Evolutionary conservation across 805 yeast species (phyloP), one percentile per base, ranked within the genome.

Genomic region (Metschnikowia amazonensis): DNA sequence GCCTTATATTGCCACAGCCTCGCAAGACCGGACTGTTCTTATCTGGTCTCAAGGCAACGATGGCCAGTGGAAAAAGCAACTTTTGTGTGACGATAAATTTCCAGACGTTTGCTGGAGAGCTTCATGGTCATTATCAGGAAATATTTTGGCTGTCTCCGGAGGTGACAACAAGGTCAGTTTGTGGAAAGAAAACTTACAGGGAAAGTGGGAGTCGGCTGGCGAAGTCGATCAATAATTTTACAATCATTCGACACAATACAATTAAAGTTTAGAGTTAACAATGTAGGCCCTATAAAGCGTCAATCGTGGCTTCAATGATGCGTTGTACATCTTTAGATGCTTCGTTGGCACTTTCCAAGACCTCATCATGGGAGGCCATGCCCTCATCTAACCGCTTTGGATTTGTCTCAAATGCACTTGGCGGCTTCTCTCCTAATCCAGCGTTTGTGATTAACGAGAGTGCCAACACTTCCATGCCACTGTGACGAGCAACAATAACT

Each of bases 61-160:
- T 21, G 81, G 79, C 3, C 74, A 75, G 52, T 94, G 99, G 99
- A 82, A 84, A 63, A 86, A 86, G 63, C 84, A 82, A 60, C 70
- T 79, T 32, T 75, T 94, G 60, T 81, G 82, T 41, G 75, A 77
- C 16, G 95, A 88, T 32, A 84, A 81, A 63, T 94, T 94, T 77
- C 94, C 97, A 13, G 99, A 94, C 64, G 97, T 90, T 23, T 87
- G 95, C 57, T 94, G 99, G 99, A 83, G 97, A 65, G 96, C 95
- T 40, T 84, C 95, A 56, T 94, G 99, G 99, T 89, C 97, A 10
- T 75, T 90, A 56, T 85, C 95, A 38, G 99, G 99, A 44, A 94
- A 94, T 64, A 83, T 94, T 25, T 77, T 94, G 57, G 99, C 99
- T 4, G 86, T 94, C 35, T 82, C 94, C 40, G 96, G 97, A 39